These are phyloP conservation scores for Solanum boliviense DNA, from an alignment of 257 asterid genomes.

Conservation along the genomic window DNA sequence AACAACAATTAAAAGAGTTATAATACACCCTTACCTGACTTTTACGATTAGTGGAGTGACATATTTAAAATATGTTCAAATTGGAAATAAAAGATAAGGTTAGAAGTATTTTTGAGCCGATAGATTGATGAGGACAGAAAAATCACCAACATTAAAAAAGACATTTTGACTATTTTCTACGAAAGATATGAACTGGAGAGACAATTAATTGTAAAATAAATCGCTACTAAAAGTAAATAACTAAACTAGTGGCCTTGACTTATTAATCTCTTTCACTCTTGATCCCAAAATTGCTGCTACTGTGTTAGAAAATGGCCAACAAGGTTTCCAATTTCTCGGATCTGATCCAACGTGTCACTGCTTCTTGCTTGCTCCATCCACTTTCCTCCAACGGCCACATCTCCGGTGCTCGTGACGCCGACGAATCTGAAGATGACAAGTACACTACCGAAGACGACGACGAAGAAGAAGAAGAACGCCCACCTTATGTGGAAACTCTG, in stretches of 20 bases:
- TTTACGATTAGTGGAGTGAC: no score
- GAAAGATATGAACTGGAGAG: neutral
- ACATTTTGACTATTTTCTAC: no score
- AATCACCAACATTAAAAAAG: no score
- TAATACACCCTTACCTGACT: neutral
- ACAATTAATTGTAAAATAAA: no score
- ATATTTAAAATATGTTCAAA: neutral
- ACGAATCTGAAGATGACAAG: conserved; percentile 17
- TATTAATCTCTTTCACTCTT: neutral
- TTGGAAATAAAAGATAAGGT: no score
- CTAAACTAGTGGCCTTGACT: neutral
- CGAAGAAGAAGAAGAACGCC: conserved; percentile 7
- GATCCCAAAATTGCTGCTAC: neutral
- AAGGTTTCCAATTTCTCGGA: conserved; percentile 84
- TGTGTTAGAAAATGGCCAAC: conserved; percentile 39
- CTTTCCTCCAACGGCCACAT: conserved; percentile 10
- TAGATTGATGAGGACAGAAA: no score
- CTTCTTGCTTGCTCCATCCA: conserved; percentile 87
- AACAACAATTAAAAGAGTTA: no score
- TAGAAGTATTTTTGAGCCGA: no score
- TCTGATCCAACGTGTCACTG: conserved; percentile 93
- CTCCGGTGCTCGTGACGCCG: neutral
- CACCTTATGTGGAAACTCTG: neutral
- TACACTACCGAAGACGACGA: neutral
- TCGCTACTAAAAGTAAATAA: neutral